Conservation (phyloP, 2,329 filamentous ascomycete species). For the Cladosporium sp. region DNA sequence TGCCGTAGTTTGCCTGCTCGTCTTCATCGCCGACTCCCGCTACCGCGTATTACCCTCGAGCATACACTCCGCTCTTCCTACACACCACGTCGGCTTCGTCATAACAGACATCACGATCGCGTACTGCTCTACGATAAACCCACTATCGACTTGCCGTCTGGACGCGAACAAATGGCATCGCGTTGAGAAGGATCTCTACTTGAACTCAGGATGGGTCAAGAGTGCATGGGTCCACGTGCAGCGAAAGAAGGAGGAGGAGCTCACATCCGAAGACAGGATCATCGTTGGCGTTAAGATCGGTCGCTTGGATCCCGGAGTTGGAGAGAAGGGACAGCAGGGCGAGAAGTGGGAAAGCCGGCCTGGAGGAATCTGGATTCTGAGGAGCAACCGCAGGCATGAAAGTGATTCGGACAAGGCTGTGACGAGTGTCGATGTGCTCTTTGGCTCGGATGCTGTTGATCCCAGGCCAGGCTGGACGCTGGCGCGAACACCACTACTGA, state of each 20-base stretch:
- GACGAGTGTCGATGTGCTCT: slow-evolving; percentile 81
- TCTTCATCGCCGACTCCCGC: slow-evolving; percentile 83
- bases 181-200: slow-evolving; percentile 85
- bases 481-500: slow-evolving; percentile 69
- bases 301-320: slow-evolving; percentile 65
- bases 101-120: slow-evolving; percentile 82
- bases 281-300: slow-evolving; percentile 77
- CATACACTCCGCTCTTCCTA: slow-evolving; percentile 83
- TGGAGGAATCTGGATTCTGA: slow-evolving; percentile 78
- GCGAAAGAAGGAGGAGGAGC: slow-evolving; percentile 82
- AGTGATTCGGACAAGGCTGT: slow-evolving; percentile 74
- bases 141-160: slow-evolving; percentile 61
- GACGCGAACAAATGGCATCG: slow-evolving; percentile 75
- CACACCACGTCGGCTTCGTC: slow-evolving; percentile 79
- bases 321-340: slow-evolving; percentile 56
- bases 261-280: slow-evolving; percentile 71
- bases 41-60: slow-evolving; percentile 82
- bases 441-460: slow-evolving; percentile 88
- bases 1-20: slow-evolving; percentile 62
- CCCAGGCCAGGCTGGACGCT: slow-evolving; percentile 83
- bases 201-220: slow-evolving; percentile 70
- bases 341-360: slow-evolving; percentile 76
- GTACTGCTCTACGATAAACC: slow-evolving; percentile 72
- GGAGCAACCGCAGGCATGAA: slow-evolving; percentile 68
- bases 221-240: slow-evolving; percentile 80